Evolutionary conservation across 176 grass and related monocot genomes (phyloP).

Genomic region (Aegilops longissima): DNA sequence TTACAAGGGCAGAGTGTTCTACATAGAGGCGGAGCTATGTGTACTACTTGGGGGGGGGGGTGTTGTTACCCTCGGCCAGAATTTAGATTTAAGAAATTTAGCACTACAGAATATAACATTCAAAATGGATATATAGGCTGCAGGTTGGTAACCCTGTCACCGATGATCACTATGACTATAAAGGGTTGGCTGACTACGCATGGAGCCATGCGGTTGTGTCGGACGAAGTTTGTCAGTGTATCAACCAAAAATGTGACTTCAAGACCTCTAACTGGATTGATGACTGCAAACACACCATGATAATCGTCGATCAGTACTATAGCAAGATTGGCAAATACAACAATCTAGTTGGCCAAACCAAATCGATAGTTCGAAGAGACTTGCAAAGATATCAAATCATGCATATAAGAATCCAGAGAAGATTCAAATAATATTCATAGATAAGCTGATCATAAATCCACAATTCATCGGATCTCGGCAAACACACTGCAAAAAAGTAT

Average conservation of each 20-base stretch:
- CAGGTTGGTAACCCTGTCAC: conserved; percentile 78
- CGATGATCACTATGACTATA: conserved; percentile 60
- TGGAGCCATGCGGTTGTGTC: conserved; percentile 76
- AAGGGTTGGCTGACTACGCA: conserved; percentile 71
- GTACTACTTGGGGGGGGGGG: neutral
- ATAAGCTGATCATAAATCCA: no score
- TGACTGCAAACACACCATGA: conserved; percentile 44
- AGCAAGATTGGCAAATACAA: no score
- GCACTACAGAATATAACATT: neutral
- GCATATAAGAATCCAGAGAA: no score
- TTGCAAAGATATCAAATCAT: no score
- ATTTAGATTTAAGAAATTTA: neutral
- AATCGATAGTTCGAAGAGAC: no score
- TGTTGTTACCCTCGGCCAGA: neutral
- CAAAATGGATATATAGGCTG: neutral
- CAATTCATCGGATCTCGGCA: no score
- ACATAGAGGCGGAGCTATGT: no score
- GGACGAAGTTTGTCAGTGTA: conserved; percentile 48
- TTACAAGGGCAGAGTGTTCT: no score
- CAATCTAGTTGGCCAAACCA: no score
- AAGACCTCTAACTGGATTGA: conserved; percentile 52
- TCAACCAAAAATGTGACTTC: conserved; percentile 61
- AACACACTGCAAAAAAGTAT: no score
- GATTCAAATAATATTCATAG: no score
- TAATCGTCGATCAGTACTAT: no score